Conservation (phyloP, 768 basidiomycete species). For the Gloeostereum incarnatum region DNA sequence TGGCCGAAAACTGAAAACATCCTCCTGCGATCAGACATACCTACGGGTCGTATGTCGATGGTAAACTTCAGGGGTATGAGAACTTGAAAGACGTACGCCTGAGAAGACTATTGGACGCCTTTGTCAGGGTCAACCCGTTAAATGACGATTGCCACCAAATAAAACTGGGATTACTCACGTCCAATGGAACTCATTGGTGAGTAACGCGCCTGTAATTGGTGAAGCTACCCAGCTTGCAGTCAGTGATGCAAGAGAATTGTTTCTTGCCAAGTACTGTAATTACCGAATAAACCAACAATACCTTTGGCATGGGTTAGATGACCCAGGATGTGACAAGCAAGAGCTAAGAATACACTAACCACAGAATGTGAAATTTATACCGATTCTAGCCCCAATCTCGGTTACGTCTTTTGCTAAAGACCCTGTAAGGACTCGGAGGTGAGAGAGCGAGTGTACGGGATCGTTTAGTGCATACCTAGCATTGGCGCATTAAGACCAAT, state of each 20-base stretch:
- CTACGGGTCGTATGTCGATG: too few species aligned
- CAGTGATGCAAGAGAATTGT: background rate
- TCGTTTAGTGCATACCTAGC: background rate
- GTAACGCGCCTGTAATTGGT: constrained; percentile 1
- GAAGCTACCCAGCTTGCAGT: background rate
- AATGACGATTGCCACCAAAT: too few species aligned
- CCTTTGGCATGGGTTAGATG: constrained; percentile 1
- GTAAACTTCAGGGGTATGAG: too few species aligned
- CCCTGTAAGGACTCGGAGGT: background rate
- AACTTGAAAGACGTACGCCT: too few species aligned
- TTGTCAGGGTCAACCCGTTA: too few species aligned
- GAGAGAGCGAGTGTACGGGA: background rate
- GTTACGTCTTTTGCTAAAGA: background rate
- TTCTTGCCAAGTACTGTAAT: background rate
- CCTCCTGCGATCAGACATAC: too few species aligned
- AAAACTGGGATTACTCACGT: background rate
- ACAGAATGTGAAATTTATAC: background rate
- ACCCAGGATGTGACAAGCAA: background rate
- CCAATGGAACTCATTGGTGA: background rate
- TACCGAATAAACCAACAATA: background rate
- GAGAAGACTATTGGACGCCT: too few species aligned
- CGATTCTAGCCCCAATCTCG: background rate
- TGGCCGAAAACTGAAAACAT: too few species aligned
- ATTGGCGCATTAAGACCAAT: background rate
- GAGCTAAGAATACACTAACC: background rate